A percentile compares a stretch with the other conserved stretches of the same genome.
Evolutionary conservation across 2,329 filamentous ascomycete genomes (phyloP).

Genomic region (Dactylella cylindrospora): DNA sequence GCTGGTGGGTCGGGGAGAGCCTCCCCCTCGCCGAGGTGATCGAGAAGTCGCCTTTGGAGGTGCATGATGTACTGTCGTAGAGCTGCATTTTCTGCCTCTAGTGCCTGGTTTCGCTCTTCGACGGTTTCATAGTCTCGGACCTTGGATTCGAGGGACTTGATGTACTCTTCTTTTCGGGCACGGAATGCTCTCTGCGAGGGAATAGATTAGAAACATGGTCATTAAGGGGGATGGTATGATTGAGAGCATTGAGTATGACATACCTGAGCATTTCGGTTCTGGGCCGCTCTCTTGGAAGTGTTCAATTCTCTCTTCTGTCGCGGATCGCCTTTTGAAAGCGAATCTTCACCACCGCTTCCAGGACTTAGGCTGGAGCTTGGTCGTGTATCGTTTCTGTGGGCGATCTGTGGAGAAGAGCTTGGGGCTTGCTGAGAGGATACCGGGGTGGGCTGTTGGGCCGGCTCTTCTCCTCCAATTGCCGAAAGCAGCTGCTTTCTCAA

Average conservation of each 20-base stretch:
- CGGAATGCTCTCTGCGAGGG: slow-evolving; percentile 80
- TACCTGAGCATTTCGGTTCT: slow-evolving; percentile 96
- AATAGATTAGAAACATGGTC: slow-evolving; percentile 49
- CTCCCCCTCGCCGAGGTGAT: slow-evolving; percentile 72
- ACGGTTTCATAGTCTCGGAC: slow-evolving; percentile 77
- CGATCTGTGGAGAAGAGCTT: slow-evolving; percentile 32
- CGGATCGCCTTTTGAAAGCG: slow-evolving; percentile 30
- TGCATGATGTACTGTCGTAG: slow-evolving; percentile 90
- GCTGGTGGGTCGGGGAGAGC: slow-evolving; percentile 81
- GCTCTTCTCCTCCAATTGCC: slow-evolving; percentile 36
- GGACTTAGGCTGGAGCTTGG: slow-evolving; percentile 41
- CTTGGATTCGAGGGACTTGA: slow-evolving; percentile 94
- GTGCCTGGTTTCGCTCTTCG: slow-evolving; percentile 73
- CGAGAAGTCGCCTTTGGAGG: slow-evolving; percentile 81
- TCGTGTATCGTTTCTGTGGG: slow-evolving; percentile 30
- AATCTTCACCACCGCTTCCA: slow-evolving; percentile 36
- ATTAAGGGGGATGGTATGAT: neutral
- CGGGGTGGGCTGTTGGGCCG: slow-evolving; percentile 35
- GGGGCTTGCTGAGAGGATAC: slow-evolving; percentile 38
- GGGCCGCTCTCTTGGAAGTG: slow-evolving; percentile 91
- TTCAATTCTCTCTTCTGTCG: slow-evolving; percentile 77
- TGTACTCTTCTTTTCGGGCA: slow-evolving; percentile 96
- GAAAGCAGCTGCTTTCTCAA: slow-evolving; percentile 34
- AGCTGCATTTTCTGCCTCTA: slow-evolving; percentile 85
- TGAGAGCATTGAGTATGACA: slow-evolving; percentile 50